Evolutionary conservation across 305 asterid species (phyloP).

Genomic region (Solanum hybrid): DNA sequence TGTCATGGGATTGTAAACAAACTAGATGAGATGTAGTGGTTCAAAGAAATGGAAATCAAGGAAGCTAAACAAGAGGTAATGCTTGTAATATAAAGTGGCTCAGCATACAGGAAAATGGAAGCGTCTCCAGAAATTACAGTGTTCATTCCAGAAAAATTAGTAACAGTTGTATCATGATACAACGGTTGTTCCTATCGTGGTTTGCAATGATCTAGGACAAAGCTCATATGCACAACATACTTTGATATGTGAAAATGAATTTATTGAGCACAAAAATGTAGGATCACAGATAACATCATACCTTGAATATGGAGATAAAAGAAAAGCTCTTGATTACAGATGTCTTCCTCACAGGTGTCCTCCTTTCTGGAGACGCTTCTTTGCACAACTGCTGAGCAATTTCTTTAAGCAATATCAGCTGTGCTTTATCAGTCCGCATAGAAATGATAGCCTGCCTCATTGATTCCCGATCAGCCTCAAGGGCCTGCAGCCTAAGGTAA

Average conservation of each 20-base stretch:
- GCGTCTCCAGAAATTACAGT: neutral
- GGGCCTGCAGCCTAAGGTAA: conserved; percentile 83
- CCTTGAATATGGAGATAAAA: conserved; percentile 60
- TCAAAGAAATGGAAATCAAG: neutral
- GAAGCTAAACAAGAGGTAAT: neutral
- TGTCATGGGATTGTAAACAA: neutral
- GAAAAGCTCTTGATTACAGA: conserved; percentile 35
- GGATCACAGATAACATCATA: conserved; percentile 10
- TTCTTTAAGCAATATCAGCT: conserved; percentile 74
- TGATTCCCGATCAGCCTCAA: conserved; percentile 94
- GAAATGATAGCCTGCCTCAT: conserved; percentile 88
- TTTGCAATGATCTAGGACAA: neutral
- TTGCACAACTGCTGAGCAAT: conserved; percentile 85
- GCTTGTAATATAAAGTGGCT: neutral
- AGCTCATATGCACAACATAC: neutral
- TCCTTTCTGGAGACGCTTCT: conserved; percentile 57
- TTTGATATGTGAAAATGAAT: neutral
- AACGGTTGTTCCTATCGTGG: neutral
- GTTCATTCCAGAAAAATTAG: neutral
- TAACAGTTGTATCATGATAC: neutral
- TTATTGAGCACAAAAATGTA: neutral
- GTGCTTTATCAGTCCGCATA: conserved; percentile 91
- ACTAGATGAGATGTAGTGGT: neutral
- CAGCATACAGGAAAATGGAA: neutral
- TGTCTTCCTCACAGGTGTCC: conserved; percentile 42